Evolutionary conservation across 371 early-diverging fungal genomes (phyloP).

Genomic region (Lichtheimia hyalospora): DNA sequence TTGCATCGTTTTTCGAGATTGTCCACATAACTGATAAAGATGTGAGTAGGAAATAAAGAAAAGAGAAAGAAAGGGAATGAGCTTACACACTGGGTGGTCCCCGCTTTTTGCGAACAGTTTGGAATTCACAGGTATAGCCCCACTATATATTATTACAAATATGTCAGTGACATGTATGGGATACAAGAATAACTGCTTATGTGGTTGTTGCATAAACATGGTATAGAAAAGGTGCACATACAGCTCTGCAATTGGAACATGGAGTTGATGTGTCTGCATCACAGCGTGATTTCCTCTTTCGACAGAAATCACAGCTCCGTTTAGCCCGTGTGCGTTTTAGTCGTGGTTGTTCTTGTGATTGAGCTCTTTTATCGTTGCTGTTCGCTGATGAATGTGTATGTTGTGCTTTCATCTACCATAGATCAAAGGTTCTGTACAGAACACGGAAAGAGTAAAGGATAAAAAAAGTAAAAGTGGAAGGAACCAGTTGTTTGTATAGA

Average conservation of each 20-base stretch:
- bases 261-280: slow-evolving; percentile 49
- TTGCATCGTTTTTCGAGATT: slow-evolving; percentile 45
- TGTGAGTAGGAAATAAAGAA: not conserved
- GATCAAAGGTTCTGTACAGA: not conserved
- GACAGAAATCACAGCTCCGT: slow-evolving; percentile 54
- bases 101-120: slow-evolving; percentile 46
- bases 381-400: slow-evolving; percentile 1
- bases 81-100: slow-evolving; percentile 54
- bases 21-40: slow-evolving; percentile 37
- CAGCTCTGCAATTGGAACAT: slow-evolving; percentile 53
- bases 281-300: slow-evolving; percentile 50
- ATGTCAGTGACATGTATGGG: not conserved
- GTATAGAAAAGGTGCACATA: slow-evolving; percentile 13
- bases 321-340: slow-evolving; percentile 51
- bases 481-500: not conserved
- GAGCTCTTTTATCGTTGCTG: not conserved
- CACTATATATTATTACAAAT: slow-evolving; percentile 23
- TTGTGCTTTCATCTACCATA: slow-evolving; percentile 7
- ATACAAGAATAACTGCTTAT: not conserved
- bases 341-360: slow-evolving; percentile 6
- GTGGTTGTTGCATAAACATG: not conserved
- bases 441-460: not conserved
- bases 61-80: not conserved
- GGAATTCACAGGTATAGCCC: slow-evolving; percentile 50
- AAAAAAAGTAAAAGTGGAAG: not conserved